A percentile compares a stretch with the other conserved stretches of the same genome.
These are phyloP conservation scores for Heritiera fomes DNA, from an alignment of 345 rosid species.

Conservation along the genomic window DNA sequence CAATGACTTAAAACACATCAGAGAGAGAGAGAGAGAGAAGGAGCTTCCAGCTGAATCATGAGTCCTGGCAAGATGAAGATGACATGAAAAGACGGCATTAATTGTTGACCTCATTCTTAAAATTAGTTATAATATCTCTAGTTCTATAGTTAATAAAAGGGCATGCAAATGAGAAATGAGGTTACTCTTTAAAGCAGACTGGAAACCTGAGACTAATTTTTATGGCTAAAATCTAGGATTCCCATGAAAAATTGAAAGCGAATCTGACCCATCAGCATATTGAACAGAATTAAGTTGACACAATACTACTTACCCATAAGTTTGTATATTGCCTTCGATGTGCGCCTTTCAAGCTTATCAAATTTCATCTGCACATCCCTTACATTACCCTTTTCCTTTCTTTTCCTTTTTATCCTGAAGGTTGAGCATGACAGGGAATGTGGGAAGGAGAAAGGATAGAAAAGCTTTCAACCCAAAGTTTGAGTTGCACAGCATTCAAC, in stretches of 20 bases:
- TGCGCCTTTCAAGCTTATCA: conserved; percentile 87
- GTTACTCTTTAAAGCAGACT: not conserved
- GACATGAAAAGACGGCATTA: not conserved
- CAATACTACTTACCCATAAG: conserved; percentile 65
- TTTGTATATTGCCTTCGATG: conserved; percentile 74
- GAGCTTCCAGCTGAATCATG: not conserved
- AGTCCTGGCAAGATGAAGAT: not conserved
- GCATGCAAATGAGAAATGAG: not conserved
- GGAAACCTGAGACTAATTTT: not conserved
- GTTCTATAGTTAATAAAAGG: not conserved
- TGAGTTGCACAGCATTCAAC: not conserved
- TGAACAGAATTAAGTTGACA: not conserved
- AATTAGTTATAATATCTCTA: not conserved
- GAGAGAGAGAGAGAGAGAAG: not conserved
- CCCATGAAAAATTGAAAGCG: not conserved
- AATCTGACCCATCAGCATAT: not conserved
- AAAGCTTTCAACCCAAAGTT: not conserved
- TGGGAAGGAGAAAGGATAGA: not conserved
- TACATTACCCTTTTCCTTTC: conserved; percentile 20
- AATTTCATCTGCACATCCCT: conserved; percentile 82
- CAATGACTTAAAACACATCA: not conserved
- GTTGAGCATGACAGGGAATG: not conserved
- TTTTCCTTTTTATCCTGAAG: not conserved
- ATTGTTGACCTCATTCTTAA: too few species aligned
- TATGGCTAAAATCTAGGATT: not conserved